Evolutionary conservation across 2,329 filamentous ascomycete species (phyloP).

Genomic region (Xenoacremonium recifei): DNA sequence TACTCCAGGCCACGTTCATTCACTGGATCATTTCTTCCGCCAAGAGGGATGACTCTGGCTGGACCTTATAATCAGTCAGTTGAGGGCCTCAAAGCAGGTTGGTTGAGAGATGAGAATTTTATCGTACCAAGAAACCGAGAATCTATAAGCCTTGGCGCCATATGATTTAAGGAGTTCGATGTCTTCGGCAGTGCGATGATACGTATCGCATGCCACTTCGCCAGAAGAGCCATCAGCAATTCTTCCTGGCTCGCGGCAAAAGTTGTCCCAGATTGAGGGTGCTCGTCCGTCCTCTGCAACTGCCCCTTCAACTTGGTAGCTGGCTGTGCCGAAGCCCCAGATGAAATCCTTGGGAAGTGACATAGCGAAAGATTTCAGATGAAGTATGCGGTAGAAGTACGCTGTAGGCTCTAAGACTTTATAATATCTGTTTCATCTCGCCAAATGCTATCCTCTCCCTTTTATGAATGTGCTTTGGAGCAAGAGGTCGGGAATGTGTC

Average conservation of each 20-base stretch:
- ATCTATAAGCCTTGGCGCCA: conserved; percentile 58
- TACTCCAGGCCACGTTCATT: conserved; percentile 58
- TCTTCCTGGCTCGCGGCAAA: not conserved
- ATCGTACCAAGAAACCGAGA: conserved; percentile 64
- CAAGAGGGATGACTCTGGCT: conserved; percentile 61
- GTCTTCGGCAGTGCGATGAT: conserved; percentile 45
- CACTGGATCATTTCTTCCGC: conserved; percentile 56
- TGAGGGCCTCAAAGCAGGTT: no score
- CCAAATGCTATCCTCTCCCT: no score
- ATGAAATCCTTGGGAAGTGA: conserved; percentile 1
- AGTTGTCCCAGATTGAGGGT: conserved; percentile 2
- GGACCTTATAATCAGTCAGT: no score
- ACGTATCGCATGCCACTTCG: conserved; percentile 33
- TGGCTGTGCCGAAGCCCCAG: conserved; percentile 1
- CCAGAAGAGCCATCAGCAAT: not conserved
- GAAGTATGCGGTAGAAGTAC: no score
- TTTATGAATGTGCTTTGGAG: no score
- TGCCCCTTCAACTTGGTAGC: conserved; percentile 5
- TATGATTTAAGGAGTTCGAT: conserved; percentile 54
- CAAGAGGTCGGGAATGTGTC: no score
- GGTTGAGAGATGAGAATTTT: no score
- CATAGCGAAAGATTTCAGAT: no score
- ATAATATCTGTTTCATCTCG: no score
- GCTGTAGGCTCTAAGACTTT: no score
- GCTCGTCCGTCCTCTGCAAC: not conserved